phyloP scores from a whole-genome alignment of 1,284 basidiomycete species.

The Termitomyces sp. region DNA sequence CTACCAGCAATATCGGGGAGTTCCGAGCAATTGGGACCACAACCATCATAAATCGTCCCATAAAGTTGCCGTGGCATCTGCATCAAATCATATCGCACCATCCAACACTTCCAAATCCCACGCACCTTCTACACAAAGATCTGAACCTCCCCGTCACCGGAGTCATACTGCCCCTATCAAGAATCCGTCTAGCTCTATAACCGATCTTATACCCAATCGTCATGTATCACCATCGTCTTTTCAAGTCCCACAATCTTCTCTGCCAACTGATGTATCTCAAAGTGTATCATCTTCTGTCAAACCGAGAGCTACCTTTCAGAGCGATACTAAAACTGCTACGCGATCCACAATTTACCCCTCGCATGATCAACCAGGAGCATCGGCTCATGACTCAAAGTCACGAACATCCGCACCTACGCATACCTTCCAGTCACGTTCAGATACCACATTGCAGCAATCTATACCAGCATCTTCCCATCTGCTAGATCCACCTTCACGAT shows the following conservation, averaged over 20 bases:
- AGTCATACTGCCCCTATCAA: neutral
- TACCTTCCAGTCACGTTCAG: neutral
- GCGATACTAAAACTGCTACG: neutral
- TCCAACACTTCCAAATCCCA: neutral
- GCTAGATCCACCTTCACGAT: neutral
- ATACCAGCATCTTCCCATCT: constrained; percentile 3
- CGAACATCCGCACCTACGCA: neutral
- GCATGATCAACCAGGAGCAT: neutral
- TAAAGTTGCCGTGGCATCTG: neutral
- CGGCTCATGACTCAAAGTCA: neutral
- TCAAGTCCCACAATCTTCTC: constrained; percentile 8
- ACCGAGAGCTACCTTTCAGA: neutral
- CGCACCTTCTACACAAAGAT: neutral
- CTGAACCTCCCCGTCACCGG: neutral
- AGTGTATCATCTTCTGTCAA: constrained; percentile 8
- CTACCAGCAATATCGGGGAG: neutral
- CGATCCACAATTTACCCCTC: neutral
- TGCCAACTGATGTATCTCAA: constrained; percentile 13
- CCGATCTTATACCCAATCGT: constrained; percentile 1
- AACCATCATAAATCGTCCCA: neutral
- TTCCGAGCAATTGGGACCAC: neutral
- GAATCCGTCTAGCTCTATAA: neutral
- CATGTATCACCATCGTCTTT: constrained; percentile 6
- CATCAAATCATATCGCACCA: neutral
- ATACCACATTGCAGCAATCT: constrained; percentile 1